These are phyloP conservation scores for Epichloe aotearoae DNA, from an alignment of 2,329 filamentous ascomycete species.

Conservation along the genomic window DNA sequence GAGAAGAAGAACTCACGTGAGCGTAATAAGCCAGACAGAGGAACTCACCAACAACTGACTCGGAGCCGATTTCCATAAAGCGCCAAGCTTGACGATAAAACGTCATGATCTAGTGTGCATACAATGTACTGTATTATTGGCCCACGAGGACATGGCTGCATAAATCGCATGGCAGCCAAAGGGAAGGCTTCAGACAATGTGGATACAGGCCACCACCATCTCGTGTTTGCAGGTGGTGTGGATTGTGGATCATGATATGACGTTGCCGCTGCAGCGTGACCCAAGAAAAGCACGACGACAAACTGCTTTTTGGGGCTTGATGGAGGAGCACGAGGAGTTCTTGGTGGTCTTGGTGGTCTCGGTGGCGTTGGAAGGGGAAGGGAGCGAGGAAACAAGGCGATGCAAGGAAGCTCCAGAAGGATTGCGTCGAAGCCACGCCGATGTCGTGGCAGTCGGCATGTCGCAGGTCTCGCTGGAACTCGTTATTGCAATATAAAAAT, in stretches of 20 bases:
- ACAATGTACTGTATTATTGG: neutral
- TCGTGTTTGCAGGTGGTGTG: slow-evolving; percentile 4
- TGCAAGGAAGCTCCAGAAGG: too few species aligned
- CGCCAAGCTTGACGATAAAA: neutral
- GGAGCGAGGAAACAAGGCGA: neutral
- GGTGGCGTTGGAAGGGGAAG: neutral
- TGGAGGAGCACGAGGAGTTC: too few species aligned
- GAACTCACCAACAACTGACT: neutral
- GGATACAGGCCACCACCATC: slow-evolving; percentile 3
- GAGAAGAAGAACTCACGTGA: too few species aligned
- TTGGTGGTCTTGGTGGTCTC: too few species aligned
- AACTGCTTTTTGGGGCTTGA: neutral
- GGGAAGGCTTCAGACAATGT: neutral
- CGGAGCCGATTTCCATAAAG: neutral
- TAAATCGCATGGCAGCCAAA: neutral
- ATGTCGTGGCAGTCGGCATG: too few species aligned
- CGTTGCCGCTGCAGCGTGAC: slow-evolving; percentile 6
- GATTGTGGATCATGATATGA: slow-evolving; percentile 1
- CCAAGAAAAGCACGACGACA: neutral
- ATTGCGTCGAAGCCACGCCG: neutral
- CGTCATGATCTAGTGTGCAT: neutral
- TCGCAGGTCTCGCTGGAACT: neutral
- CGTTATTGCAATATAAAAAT: neutral
- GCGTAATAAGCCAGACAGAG: neutral
- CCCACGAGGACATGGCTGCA: neutral